These are phyloP conservation scores for Gyromitra esculenta DNA, from an alignment of 2,329 filamentous ascomycete genomes.

Conservation along the genomic window DNA sequence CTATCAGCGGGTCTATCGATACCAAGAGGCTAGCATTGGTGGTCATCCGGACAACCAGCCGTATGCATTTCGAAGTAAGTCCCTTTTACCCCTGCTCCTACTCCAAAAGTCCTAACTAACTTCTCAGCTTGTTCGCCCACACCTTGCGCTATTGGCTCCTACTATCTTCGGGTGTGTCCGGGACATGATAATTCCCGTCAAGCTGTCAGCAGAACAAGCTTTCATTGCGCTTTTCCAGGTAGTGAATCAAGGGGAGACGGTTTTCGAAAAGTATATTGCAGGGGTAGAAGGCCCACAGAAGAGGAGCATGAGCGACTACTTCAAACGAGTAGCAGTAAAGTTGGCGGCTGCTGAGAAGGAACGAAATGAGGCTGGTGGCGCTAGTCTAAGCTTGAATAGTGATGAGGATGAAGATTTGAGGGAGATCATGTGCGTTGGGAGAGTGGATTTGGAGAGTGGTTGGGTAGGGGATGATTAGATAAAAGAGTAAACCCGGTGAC, in stretches of 20 bases:
- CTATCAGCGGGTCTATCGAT: slow-evolving; percentile 65
- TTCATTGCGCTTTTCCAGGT: slow-evolving; percentile 92
- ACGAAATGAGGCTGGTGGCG: slow-evolving; percentile 85
- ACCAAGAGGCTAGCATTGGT: slow-evolving; percentile 87
- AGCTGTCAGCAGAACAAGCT: slow-evolving; percentile 91
- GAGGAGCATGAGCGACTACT: slow-evolving; percentile 95
- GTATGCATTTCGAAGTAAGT: slow-evolving; percentile 71
- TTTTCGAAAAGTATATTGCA: slow-evolving; percentile 58
- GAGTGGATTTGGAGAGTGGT: slow-evolving; percentile 78
- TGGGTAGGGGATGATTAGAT: slow-evolving; percentile 56
- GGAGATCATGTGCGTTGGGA: slow-evolving; percentile 95
- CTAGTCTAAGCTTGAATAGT: slow-evolving; percentile 83
- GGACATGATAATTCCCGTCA: slow-evolving; percentile 92
- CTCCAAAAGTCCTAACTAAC: slow-evolving; percentile 13
- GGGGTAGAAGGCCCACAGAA: slow-evolving; percentile 64
- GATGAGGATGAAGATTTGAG: slow-evolving; percentile 94
- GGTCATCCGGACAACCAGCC: slow-evolving; percentile 83
- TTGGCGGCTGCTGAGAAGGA: slow-evolving; percentile 88
- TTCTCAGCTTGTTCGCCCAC: slow-evolving; percentile 75
- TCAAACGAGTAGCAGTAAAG: slow-evolving; percentile 87
- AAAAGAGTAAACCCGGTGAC: slow-evolving; percentile 32
- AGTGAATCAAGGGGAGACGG: slow-evolving; percentile 75
- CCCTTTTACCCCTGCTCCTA: background rate
- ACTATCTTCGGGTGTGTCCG: slow-evolving; percentile 89
- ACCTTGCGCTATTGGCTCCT: slow-evolving; percentile 80